Evolutionary conservation across 768 basidiomycete genomes (phyloP).

Genomic region (Leccinum pellstonianum): DNA sequence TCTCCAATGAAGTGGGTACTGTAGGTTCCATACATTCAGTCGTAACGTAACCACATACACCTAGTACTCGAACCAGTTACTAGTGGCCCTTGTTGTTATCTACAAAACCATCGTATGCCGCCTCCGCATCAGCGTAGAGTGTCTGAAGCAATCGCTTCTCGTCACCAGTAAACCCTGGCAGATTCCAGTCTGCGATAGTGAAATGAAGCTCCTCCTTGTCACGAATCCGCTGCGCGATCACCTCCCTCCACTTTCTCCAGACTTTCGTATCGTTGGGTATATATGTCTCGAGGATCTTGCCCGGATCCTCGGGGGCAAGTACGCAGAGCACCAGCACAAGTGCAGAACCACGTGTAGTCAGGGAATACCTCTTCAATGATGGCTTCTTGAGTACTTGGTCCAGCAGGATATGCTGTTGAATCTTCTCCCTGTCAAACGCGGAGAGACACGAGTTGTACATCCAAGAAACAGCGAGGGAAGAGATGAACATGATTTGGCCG

Average conservation of each 20-base stretch:
- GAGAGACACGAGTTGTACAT: constrained; percentile 28
- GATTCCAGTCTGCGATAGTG: constrained; percentile 1
- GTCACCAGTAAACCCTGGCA: neutral
- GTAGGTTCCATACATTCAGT: neutral
- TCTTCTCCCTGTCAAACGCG: constrained; percentile 31
- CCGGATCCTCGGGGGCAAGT: constrained; percentile 7
- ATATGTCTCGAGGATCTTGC: constrained; percentile 9
- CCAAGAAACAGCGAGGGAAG: constrained; percentile 28
- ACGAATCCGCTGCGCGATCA: neutral
- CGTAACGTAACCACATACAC: neutral
- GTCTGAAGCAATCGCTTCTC: constrained; percentile 3
- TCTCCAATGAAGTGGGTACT: neutral
- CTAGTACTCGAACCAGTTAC: neutral
- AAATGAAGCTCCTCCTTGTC: neutral
- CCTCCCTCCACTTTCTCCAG: constrained; percentile 9
- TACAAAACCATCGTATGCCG: neutral
- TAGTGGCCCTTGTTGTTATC: neutral
- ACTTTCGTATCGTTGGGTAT: constrained; percentile 12
- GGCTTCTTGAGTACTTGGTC: neutral
- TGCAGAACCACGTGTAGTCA: constrained; percentile 7
- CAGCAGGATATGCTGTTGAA: constrained; percentile 13
- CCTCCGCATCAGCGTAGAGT: constrained; percentile 5
- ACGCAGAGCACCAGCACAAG: constrained; percentile 7
- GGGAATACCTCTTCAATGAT: neutral
- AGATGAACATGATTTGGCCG: constrained; percentile 31